phyloP scores from a whole-genome alignment of 2,329 filamentous ascomycete species.

The Dactylonectria estremocensis region DNA sequence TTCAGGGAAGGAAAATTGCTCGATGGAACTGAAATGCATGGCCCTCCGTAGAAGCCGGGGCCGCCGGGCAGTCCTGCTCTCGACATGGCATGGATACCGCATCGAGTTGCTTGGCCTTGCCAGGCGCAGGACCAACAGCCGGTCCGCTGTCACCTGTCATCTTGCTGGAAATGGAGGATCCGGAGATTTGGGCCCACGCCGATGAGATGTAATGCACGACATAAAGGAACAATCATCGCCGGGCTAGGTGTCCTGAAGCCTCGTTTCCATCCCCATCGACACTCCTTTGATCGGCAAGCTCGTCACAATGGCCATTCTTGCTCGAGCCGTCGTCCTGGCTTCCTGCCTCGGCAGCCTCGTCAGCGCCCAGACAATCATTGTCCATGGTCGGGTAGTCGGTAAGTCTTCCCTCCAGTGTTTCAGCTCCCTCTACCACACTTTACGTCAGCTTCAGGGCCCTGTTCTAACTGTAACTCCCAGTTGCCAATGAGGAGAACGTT shows the following conservation, averaged over 20 bases:
- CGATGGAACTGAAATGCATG: slow-evolving; percentile 13
- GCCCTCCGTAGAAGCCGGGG: not conserved
- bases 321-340: slow-evolving; percentile 29
- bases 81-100: slow-evolving; percentile 5
- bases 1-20: slow-evolving; percentile 6
- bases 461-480: slow-evolving; percentile 31
- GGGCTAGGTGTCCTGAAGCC: not conserved
- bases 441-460: not conserved
- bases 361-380: slow-evolving; percentile 44
- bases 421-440: not conserved
- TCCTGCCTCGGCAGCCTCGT: slow-evolving; percentile 26
- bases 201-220: slow-evolving; percentile 2
- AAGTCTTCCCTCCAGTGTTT: slow-evolving; percentile 20
- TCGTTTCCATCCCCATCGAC: slow-evolving; percentile 15
- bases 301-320: slow-evolving; percentile 29
- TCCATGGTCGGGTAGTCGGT: slow-evolving; percentile 40
- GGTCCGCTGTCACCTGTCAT: not conserved
- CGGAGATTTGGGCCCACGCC: slow-evolving; percentile 21
- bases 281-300: slow-evolving; percentile 19
- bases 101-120: not conserved
- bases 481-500: slow-evolving; percentile 39
- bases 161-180: not conserved
- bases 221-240: slow-evolving; percentile 31
- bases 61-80: slow-evolving; percentile 11
- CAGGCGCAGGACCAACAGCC: not conserved